Conservation (phyloP, 169 alveolate genomes). For the Plasmodium vinckei region DNA sequence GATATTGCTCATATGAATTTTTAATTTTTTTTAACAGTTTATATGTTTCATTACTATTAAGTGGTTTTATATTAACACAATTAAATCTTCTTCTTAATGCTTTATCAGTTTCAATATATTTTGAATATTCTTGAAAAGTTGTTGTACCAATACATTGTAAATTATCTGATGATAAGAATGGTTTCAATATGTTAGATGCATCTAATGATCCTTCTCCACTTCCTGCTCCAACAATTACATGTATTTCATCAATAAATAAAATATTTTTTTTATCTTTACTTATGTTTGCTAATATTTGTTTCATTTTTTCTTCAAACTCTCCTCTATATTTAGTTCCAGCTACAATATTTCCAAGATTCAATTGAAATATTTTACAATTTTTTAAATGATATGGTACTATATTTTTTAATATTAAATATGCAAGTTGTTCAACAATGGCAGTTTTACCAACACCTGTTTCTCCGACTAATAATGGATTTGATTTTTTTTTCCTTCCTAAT, state of each 20-base stretch:
- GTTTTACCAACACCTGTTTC: slow-evolving; percentile 84
- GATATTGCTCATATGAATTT: slow-evolving; percentile 86
- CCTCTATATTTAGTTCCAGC: slow-evolving; percentile 93
- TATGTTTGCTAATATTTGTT: slow-evolving; percentile 88
- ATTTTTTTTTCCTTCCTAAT: slow-evolving; percentile 87
- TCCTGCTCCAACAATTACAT: slow-evolving; percentile 89
- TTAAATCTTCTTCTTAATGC: slow-evolving; percentile 92
- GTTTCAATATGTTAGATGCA: slow-evolving; percentile 92
- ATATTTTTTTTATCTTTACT: slow-evolving; percentile 86
- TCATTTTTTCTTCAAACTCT: slow-evolving; percentile 92
- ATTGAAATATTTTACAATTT: slow-evolving; percentile 77
- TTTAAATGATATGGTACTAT: slow-evolving; percentile 77
- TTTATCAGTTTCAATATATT: slow-evolving; percentile 86
- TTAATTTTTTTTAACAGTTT: slow-evolving; percentile 86
- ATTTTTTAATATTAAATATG: slow-evolving; percentile 70
- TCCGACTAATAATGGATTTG: slow-evolving; percentile 83
- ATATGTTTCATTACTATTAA: slow-evolving; percentile 83
- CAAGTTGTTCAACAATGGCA: slow-evolving; percentile 78
- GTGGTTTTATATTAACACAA: slow-evolving; percentile 88
- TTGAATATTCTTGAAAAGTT: slow-evolving; percentile 83
- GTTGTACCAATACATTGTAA: slow-evolving; percentile 87
- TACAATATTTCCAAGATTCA: slow-evolving; percentile 83
- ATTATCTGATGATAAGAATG: slow-evolving; percentile 92
- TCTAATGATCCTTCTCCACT: slow-evolving; percentile 92
- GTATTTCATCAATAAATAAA: slow-evolving; percentile 92